These are phyloP conservation scores for Corymbia maculata DNA, from an alignment of 345 rosid genomes.

Conservation along the genomic window DNA sequence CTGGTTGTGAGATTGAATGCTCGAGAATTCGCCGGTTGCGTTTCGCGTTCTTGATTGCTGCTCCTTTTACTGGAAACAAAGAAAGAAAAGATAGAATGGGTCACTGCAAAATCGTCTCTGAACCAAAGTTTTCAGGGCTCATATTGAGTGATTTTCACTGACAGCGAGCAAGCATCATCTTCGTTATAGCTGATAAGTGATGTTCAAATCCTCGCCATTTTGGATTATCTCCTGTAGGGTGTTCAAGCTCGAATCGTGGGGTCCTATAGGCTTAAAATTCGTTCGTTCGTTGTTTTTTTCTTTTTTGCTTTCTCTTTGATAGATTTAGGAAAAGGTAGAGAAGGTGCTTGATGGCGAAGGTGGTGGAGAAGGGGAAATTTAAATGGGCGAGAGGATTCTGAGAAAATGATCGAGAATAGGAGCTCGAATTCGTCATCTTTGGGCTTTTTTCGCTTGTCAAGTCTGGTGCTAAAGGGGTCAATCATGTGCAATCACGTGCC, in stretches of 20 bases:
- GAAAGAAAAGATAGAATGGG: neutral
- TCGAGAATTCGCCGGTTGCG: neutral
- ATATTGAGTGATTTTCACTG: neutral
- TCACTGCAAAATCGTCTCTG: neutral
- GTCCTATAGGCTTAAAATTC: neutral
- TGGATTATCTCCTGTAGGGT: neutral
- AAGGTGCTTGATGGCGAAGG: neutral
- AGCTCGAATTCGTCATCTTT: neutral
- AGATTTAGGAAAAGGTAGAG: neutral
- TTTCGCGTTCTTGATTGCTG: neutral
- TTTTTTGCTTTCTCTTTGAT: neutral
- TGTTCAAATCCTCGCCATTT: neutral
- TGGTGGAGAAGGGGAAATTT: neutral
- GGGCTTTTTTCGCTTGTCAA: neutral
- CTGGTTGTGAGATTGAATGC: neutral
- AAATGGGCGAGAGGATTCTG: neutral
- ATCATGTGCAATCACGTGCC: rapidly evolving
- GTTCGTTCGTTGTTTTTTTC: neutral
- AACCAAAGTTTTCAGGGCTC: neutral
- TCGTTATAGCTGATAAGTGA: neutral
- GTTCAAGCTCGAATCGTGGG: neutral
- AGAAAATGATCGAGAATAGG: neutral
- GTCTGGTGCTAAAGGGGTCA: neutral
- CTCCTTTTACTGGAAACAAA: neutral
- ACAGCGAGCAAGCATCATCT: neutral